Evolutionary conservation across 768 basidiomycete genomes (phyloP), one percentile per base, ranked within the genome.

Genomic region (Lyophyllum semitale): DNA sequence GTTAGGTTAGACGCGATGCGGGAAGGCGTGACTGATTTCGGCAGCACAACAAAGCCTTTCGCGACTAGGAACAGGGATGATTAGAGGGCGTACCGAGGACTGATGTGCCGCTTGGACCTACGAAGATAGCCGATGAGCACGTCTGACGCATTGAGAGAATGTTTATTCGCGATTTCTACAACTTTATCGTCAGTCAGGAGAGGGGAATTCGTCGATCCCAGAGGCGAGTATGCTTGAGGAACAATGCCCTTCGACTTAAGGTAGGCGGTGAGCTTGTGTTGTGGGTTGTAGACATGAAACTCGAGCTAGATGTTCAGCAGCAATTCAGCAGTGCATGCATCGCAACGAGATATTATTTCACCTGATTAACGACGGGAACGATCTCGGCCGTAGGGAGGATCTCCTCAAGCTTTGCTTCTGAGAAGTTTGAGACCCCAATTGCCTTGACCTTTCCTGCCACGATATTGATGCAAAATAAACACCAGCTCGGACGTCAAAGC

Each of bases 391-490:
- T 81, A 20, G 85, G 79, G 35, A 91, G 76, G 50, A 93, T 81
- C 59, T 87, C 80, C 65, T 91, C 83, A 18, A 95, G 75, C 66
- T 85, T 83, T 54, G 68, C 71, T 66, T 86, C 73, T 27, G 85
- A 87, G 68, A 84, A 88, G 77, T 93, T 93, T 59, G 88, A 91
- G 29, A 86, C 84, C 27, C 91, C 91, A 62, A 90, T 89, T 22
- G 76, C 71, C 58, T 72, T 76, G 59, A 85, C 84, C 70, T 87
- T 89, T 62, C 86, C 85, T 86, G 52, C 49, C 52, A n/a, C 53
- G 44, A 33, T 45, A 35, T 1, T n/a, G 30, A 49, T 62, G 61
- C 47, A 26, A 58, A 29, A 49, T 22, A 49, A 12, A n/a, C 23
- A 30, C 9, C 40, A 33, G 40, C 44, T 51, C 13, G 8, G 30